Evolutionary conservation across 768 basidiomycete genomes (phyloP).

Genomic region (Cyathus striatus): DNA sequence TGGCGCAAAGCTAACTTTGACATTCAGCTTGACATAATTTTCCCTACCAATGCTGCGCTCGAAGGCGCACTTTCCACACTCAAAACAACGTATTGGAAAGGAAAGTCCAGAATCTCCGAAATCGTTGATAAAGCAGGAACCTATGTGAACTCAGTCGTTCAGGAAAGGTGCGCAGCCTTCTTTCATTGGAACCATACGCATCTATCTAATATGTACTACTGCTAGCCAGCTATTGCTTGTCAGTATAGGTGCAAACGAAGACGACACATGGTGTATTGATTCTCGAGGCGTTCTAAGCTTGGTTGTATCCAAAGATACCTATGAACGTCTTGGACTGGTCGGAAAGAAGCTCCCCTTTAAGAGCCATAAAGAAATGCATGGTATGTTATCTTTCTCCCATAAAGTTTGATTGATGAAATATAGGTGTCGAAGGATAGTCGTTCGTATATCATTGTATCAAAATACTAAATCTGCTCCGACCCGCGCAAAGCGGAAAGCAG

Average conservation of each 20-base stretch:
- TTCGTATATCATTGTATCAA: constrained; percentile 21
- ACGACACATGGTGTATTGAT: constrained; percentile 72
- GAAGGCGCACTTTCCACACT: constrained; percentile 35
- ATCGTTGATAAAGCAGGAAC: constrained; percentile 32
- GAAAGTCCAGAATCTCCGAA: constrained; percentile 35
- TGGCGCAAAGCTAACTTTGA: no score
- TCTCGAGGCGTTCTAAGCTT: constrained; percentile 55
- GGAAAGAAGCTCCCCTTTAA: constrained; percentile 54
- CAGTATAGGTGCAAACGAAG: constrained; percentile 23
- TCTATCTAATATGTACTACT: no score
- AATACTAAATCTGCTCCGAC: constrained; percentile 29
- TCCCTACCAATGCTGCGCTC: constrained; percentile 39
- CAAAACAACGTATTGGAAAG: constrained; percentile 39
- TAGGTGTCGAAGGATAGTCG: constrained; percentile 1
- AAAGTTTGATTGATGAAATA: neutral
- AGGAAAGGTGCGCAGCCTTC: constrained; percentile 19
- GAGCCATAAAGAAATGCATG: constrained; percentile 37
- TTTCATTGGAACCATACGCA: no score
- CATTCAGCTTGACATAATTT: constrained; percentile 65
- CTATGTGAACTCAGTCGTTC: constrained; percentile 16
- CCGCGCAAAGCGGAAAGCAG: constrained; percentile 30
- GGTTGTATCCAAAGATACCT: constrained; percentile 49
- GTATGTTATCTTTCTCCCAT: constrained; percentile 24
- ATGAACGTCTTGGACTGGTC: constrained; percentile 55
- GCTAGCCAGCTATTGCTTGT: constrained; percentile 33